phyloP scores from a whole-genome alignment of 148 eudicot species.

The Linanthus parryae region DNA sequence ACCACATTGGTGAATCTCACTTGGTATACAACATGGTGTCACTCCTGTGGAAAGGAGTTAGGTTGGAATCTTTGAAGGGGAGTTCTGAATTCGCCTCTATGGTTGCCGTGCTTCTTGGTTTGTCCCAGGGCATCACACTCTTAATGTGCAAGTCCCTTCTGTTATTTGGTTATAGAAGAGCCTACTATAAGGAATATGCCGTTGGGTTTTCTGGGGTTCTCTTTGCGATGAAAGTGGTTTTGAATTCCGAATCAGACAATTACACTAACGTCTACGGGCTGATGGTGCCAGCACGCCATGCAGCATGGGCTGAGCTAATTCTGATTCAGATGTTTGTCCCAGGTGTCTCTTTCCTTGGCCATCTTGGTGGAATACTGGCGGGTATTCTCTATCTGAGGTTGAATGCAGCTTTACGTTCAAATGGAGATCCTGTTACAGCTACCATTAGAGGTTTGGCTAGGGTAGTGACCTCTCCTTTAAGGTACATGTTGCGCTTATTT shows the following conservation, averaged over 20 bases:
- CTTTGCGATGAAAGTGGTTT: constrained; percentile 92
- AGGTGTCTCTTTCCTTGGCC: constrained; percentile 82
- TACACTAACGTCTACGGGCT: constrained; percentile 67
- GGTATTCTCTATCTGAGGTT: constrained; percentile 59
- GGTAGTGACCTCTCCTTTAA: constrained; percentile 47
- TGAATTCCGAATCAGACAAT: constrained; percentile 62
- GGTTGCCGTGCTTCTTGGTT: constrained; percentile 56
- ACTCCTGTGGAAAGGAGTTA: constrained; percentile 89
- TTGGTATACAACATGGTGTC: constrained; percentile 90
- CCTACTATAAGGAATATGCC: constrained; percentile 71
- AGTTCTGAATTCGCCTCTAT: constrained; percentile 67
- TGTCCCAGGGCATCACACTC: constrained; percentile 84
- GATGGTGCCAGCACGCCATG: constrained; percentile 56
- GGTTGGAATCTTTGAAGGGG: constrained; percentile 77
- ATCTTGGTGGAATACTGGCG: constrained; percentile 88
- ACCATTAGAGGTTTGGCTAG: constrained; percentile 31
- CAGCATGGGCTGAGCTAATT: constrained; percentile 89
- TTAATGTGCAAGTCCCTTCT: constrained; percentile 61
- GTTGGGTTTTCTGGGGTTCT: constrained; percentile 95
- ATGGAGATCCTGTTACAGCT: constrained; percentile 38
- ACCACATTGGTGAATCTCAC: constrained; percentile 74
- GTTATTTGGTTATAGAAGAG: constrained; percentile 39
- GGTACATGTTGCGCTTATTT: constrained; percentile 26
- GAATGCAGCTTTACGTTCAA: constrained; percentile 30
- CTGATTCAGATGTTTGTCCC: constrained; percentile 84